Base-by-base conservation (phyloP, 2,329 filamentous ascomycete genomes). In the Aaosphaeria arxii region DNA sequence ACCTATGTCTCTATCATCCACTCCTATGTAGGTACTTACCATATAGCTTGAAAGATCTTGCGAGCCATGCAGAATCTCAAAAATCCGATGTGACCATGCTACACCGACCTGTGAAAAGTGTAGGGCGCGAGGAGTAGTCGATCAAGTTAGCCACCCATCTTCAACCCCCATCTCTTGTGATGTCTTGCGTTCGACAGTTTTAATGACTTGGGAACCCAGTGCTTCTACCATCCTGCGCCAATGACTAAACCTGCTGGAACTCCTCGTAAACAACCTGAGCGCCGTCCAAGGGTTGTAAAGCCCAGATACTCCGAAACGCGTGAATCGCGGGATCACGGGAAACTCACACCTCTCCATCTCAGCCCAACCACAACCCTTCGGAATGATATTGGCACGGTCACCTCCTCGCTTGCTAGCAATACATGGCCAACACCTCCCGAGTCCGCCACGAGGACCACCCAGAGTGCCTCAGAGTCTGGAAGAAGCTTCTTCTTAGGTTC, bases 221-320 rank as follows among this genome's bases (percentile, higher is more conserved):
- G 66, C 50, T 69, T 64, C 49, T 69, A 66, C 39, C 66, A 70
- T 50, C 65, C 65, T 9, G 63, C 61, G 31, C 65, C 66, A 3
- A 68, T 70, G 66, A 70, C 65, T 40, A 66, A 66, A 50, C 64
- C 66, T 2, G 57, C 61, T 13, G 65, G 65, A 5, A 66, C 64
- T 6, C 64, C 65, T 43, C 63, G 65, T n/a, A 67, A 66, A 47
- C 65, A 63, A 40, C 60, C 61, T 30, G 63, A 66, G 47, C 59
- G 58, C 47, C 64, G 65, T 40, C 57, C 56, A 44, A 59, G 62
- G 41, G 58, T 57, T 33, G 47, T 45, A 31, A 53, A 64, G 39
- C 48, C 41, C 44, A 59, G 52, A 7, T 48, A 52, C 30, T 49
- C 47, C 42, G 50, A 52, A 48, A 41, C 45, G 39, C 47, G 42